A percentile compares a stretch with the other conserved stretches of the same genome.
These are phyloP conservation scores for Candida sojae DNA, from an alignment of 1,139 yeast species.

Conservation along the genomic window DNA sequence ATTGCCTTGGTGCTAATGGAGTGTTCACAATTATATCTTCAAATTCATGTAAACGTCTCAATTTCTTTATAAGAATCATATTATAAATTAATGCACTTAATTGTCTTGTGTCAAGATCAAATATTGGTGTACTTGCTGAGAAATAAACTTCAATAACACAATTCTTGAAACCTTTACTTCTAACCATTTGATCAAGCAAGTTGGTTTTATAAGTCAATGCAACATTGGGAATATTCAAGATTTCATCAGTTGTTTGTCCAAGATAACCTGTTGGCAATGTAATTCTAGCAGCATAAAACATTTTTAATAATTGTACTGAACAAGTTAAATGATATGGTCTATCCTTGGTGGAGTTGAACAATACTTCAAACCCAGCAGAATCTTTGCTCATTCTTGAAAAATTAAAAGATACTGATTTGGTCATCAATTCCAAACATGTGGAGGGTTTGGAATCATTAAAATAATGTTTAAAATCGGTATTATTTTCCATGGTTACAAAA, in stretches of 20 bases:
- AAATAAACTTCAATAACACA: constrained; percentile 40
- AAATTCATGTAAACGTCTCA: constrained; percentile 20
- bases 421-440: constrained; percentile 28
- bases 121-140: constrained; percentile 49
- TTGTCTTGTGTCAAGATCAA: constrained; percentile 51
- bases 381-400: constrained; percentile 30
- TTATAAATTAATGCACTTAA: constrained; percentile 43
- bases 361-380: constrained; percentile 62
- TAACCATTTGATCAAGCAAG: constrained; percentile 37
- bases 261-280: constrained; percentile 14
- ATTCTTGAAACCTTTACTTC: constrained; percentile 37
- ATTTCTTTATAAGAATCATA: constrained; percentile 32
- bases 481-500: constrained; percentile 29
- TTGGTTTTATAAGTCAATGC: constrained; percentile 59
- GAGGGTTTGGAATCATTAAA: constrained; percentile 23
- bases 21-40: background rate
- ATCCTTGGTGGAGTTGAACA: constrained; percentile 50
- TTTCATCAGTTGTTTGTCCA: constrained; percentile 32
- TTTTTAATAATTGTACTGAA: constrained; percentile 43
- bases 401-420: constrained; percentile 36
- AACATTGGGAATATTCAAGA: constrained; percentile 54
- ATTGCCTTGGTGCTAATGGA: background rate
- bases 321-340: constrained; percentile 53
- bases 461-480: constrained; percentile 29
- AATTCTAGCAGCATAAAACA: constrained; percentile 26